Conservation (phyloP, 2,329 filamentous ascomycete genomes). For the Fusarium phyllophilum region DNA sequence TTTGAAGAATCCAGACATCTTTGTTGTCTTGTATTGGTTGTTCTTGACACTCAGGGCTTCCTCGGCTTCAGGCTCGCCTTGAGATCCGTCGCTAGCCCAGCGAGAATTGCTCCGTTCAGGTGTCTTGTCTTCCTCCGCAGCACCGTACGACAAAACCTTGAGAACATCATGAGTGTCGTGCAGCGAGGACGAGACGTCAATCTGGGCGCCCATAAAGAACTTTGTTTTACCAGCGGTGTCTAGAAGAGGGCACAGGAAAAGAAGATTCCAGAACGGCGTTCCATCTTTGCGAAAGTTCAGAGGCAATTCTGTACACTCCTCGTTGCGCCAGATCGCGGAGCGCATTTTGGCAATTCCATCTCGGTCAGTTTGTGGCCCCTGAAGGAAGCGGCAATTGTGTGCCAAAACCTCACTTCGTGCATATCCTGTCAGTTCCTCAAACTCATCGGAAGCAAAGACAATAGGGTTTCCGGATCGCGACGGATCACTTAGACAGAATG, state of each 20-base stretch:
- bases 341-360: conserved; percentile 54
- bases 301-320: conserved; percentile 61
- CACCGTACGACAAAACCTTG: conserved; percentile 56
- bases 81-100: conserved; percentile 25
- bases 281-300: conserved; percentile 63
- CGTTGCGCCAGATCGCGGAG: conserved; percentile 52
- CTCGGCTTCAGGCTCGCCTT: conserved; percentile 40
- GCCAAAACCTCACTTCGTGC: conserved; percentile 57
- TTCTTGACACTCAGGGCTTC: conserved; percentile 42
- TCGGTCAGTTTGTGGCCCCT: conserved; percentile 58
- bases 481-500: conserved; percentile 68
- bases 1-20: conserved; percentile 48
- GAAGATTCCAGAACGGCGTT: conserved; percentile 66
- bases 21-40: conserved; percentile 39
- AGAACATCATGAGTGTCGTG: conserved; percentile 62
- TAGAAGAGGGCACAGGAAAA: conserved; percentile 63
- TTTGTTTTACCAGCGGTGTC: conserved; percentile 58
- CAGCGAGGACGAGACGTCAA: conserved; percentile 66
- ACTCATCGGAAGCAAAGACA: conserved; percentile 60
- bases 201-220: conserved; percentile 66
- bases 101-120: conserved; percentile 13
- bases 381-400: conserved; percentile 61
- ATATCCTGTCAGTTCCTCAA: conserved; percentile 63
- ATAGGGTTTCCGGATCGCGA: conserved; percentile 61
- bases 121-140: conserved; percentile 34